Evolutionary conservation across 2,329 filamentous ascomycete genomes (phyloP), one percentile per base, ranked within the genome.

Genomic region (Curvularia sp.): DNA sequence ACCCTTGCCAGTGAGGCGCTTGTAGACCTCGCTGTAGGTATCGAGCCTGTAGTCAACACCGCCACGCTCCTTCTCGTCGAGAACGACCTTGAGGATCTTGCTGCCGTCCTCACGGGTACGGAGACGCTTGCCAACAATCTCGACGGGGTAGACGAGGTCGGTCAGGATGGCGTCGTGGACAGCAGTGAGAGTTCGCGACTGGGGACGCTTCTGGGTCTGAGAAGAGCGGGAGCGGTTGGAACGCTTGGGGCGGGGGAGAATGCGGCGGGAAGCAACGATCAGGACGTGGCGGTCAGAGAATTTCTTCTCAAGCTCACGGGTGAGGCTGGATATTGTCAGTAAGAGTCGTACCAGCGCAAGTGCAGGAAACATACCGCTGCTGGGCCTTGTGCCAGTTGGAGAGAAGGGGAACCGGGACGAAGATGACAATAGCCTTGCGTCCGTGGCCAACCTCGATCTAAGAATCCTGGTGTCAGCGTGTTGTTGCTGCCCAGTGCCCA

Each of bases 391-490:
- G 95, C 92, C 97, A 99, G 82, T 92, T 92, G 83, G 89, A 86
- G 82, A 99, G 92, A 83, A 96, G 92, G 84, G 95, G 95, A 82
- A 99, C 95, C 82, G 95, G 95, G 88, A 99, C 95, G 91, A 99
- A 99, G 91, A 99, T 96, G 88, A 97, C 94, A 87, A 99, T 95
- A 81, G 95, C 95, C 91, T 98, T 99, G 89, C 97, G 97, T 89
- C 95, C 95, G 87, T 98, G 93, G 87, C 95, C 95, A 86, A 98
- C 94, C 88, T 99, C 95, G 87, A 99, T 95, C 95, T 99, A 79
- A 80, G 79, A 81, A 78, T 82, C 81, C 81, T 83, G 81, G 81
- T 83, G 80, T 83, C 81, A 83, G 81, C 81, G 68, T 73, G 67
- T 64, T 75, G 77, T 78, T 76, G 81, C 81, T 79, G 80, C 80